These are phyloP conservation scores for Pisolithus marmoratus DNA, from an alignment of 768 basidiomycete genomes.

Conservation along the genomic window DNA sequence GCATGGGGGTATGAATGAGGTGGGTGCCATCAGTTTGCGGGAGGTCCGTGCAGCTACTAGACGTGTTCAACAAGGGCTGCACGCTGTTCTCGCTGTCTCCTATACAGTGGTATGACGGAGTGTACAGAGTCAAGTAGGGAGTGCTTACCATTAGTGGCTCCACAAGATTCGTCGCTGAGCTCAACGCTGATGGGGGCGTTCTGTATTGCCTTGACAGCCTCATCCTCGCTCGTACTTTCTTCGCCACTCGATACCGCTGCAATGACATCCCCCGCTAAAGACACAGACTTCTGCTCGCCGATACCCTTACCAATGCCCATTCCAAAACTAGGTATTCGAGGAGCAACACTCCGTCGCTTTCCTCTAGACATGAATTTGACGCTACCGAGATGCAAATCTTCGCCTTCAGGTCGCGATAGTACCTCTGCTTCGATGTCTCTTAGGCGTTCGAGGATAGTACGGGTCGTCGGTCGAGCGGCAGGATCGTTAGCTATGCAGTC, in stretches of 20 bases:
- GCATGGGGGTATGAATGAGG: slow-evolving; percentile 35
- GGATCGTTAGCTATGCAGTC: slow-evolving; percentile 72
- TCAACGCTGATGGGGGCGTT: slow-evolving; percentile 44
- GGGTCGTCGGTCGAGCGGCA: slow-evolving; percentile 63
- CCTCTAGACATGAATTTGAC: slow-evolving; percentile 74
- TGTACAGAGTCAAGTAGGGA: slow-evolving; percentile 3
- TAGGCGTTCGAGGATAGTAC: slow-evolving; percentile 73
- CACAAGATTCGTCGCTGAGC: slow-evolving; percentile 44
- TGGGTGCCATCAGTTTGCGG: slow-evolving; percentile 45
- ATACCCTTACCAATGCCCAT: slow-evolving; percentile 63
- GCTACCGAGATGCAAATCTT: slow-evolving; percentile 77
- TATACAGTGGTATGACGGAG: slow-evolving; percentile 11
- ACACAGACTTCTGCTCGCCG: slow-evolving; percentile 25
- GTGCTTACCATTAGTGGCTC: slow-evolving; percentile 29
- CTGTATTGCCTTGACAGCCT: slow-evolving; percentile 57
- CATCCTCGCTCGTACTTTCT: slow-evolving; percentile 59
- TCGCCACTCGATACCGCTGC: slow-evolving; percentile 37
- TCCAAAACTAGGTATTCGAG: slow-evolving; percentile 86
- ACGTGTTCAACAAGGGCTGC: slow-evolving; percentile 49
- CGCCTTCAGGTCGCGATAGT: slow-evolving; percentile 57
- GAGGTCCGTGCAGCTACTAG: slow-evolving; percentile 54
- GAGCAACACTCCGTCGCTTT: slow-evolving; percentile 51
- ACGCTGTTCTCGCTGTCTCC: slow-evolving; percentile 39
- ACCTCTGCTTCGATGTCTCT: slow-evolving; percentile 82
- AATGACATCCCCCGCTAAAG: slow-evolving; percentile 30